These are phyloP conservation scores for Ricinus communis DNA, from an alignment of 345 rosid genomes.

Conservation along the genomic window DNA sequence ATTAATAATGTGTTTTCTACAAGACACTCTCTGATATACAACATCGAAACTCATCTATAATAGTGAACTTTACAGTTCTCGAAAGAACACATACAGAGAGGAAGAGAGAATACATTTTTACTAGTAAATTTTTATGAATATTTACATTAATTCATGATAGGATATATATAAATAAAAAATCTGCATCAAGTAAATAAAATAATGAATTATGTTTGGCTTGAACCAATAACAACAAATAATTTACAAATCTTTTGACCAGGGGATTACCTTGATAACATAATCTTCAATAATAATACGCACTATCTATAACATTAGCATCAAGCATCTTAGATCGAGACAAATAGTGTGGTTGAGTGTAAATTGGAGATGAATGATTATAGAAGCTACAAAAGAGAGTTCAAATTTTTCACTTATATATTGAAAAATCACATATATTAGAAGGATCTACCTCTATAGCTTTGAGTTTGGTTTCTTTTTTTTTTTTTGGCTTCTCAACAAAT, in stretches of 20 bases:
- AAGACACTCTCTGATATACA: slow-evolving; percentile 91
- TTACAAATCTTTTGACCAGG: background rate
- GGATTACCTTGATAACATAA: slow-evolving; percentile 77
- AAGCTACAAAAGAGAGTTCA: slow-evolving; percentile 47
- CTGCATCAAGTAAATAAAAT: background rate
- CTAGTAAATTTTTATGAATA: background rate
- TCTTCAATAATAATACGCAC: slow-evolving; percentile 93
- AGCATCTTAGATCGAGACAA: slow-evolving; percentile 94
- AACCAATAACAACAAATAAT: background rate
- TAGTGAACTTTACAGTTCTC: slow-evolving; percentile 93
- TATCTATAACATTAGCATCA: slow-evolving; percentile 91
- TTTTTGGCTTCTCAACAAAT: no score
- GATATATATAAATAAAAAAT: no score
- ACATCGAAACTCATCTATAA: slow-evolving; percentile 86
- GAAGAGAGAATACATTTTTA: background rate
- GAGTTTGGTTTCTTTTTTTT: slow-evolving; percentile 82
- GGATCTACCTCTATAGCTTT: slow-evolving; percentile 73
- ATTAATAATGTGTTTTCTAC: slow-evolving; percentile 84
- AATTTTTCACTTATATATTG: no score
- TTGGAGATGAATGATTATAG: slow-evolving; percentile 89
- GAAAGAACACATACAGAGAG: slow-evolving; percentile 14
- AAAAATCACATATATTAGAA: background rate
- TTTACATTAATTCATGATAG: no score
- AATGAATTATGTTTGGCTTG: background rate
- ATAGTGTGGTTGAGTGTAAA: slow-evolving; percentile 92